Evolutionary conservation across 1,284 basidiomycete species (phyloP), one percentile per base, ranked within the genome.

Genomic region (Kalmanozyma brasiliensis): DNA sequence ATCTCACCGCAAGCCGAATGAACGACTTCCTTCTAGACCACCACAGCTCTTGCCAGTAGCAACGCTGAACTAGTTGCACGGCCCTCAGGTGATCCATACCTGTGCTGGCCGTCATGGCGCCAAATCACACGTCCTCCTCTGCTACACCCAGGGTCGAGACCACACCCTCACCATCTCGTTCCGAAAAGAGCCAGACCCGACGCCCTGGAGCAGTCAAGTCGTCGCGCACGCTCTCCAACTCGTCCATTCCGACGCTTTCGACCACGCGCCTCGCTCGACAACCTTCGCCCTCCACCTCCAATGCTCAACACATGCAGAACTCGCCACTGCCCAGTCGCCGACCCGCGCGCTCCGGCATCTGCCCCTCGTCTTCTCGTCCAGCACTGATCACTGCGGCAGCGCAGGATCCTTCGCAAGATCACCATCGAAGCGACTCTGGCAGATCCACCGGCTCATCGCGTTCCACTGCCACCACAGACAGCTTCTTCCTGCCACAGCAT

Each of bases 361-460:
- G 26, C 34, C 49, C 61, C 8, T 37, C 53, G 13, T 57, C 53
- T 7, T 64, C 61, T 14, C 61, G 61, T 19, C 32, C 49, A 10
- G 22, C 36, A 1, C 41, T 64, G 5, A n/a, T 53, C 11, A 11
- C 26, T 13, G 33, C 26, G 7, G 26, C 61, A 1, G 41, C 49
- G 1, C 45, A 57, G 0, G 61, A 64, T 26, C 49, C 61, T 4
- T 57, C 52, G 2, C 56, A 60, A 24, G 63, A 60, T 26, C 63
- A 66, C 29, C 63, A 66, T 20, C 47, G 63, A 33, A 66, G 63
- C 52, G 63, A 60, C 33, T 66, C 63, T 13, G 56, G 63, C 35
- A 53, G 63, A 36, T 66, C 63, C 8, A 66, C 47, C 4, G 63
- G 63, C 20, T 66, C 63, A 5, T 66, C 63, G n/a, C 33, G 63